Percentiles rank a stretch among this genome's conserved stretches.
These are phyloP conservation scores for Scutellaria galericulata DNA, from an alignment of 257 asterid species.

Conservation along the genomic window DNA sequence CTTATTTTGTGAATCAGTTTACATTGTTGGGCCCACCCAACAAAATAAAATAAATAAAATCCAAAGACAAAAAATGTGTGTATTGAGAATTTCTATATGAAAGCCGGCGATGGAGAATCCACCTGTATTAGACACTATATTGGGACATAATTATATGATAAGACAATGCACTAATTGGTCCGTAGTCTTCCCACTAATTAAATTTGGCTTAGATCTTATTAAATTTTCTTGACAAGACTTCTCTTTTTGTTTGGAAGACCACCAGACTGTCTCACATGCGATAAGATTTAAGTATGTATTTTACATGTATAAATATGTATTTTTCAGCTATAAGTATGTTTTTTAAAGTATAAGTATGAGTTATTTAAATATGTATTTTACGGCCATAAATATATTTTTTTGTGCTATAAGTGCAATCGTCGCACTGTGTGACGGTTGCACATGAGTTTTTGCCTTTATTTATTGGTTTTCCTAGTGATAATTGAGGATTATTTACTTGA, in stretches of 20 bases:
- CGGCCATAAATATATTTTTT: no score
- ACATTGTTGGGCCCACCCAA: constrained; percentile 18
- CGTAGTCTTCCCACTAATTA: constrained; percentile 27
- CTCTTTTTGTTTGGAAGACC: constrained; percentile 13
- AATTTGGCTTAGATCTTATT: background rate
- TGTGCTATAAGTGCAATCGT: no score
- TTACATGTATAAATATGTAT: no score
- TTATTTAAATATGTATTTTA: no score
- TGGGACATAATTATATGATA: background rate
- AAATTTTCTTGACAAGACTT: background rate
- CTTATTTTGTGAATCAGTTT: constrained; percentile 20
- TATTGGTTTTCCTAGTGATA: constrained; percentile 2
- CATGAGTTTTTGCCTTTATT: no score
- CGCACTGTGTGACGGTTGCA: no score
- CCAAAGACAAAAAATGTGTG: constrained; percentile 1
- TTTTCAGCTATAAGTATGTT: no score
- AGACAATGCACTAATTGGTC: constrained; percentile 23
- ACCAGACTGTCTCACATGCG: no score
- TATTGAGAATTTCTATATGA: constrained; percentile 23
- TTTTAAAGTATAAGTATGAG: no score
- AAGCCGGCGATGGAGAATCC: constrained; percentile 37
- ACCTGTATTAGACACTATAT: constrained; percentile 8
- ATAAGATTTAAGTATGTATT: no score
- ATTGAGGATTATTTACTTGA: no score
- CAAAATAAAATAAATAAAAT: constrained; percentile 3